Evolutionary conservation across 495 filamentous ascomycete genomes (phyloP), one percentile per base, ranked within the genome.

Genomic region (Trichoderma erinaceum): DNA sequence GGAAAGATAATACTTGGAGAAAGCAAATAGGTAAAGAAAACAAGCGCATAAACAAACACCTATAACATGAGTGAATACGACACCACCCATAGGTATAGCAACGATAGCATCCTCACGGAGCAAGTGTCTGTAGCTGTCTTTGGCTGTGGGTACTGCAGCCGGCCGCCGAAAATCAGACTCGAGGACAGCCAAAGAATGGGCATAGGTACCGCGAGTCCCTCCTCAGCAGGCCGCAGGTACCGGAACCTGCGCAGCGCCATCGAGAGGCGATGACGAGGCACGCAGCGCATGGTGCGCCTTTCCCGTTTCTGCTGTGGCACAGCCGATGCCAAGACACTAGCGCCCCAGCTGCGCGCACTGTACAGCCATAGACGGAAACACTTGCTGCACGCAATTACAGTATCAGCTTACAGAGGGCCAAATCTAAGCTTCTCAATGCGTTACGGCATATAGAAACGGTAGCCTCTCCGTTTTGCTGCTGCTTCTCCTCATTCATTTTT

Each of bases 221-320:
- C 25, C 10, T 32, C 15, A 25, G 27, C 56, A 15, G 10, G 8
- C 56, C 56, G 27, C 23, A 61, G 27, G 56, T 61, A 61, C 56
- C 56, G 23, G 56, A 18, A 61, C 56, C 25, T 61, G 56, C 23
- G 56, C 56, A 23, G 44, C 25, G 8, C 56, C 56, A 61, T 18
- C 56, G 13, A 21, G 50, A 18, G 23, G 56, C 56, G 56, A 61
- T 61, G 56, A 61, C 56, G 56, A 61, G 56, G 56, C 56, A 61
- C 56, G 56, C 23, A 61, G 27, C 56, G 56, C 56, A 61, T 61
- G 56, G 27, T 61, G 56, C 56, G 56, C 56, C 13, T 61, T 27
- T 32, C 56, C 56, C 56, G 56, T 61, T 61, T 61, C 56, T 61
- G 56, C 56, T 61, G 56, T 61, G 56, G 56, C 56, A 29, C 56